Evolutionary conservation across 2,329 filamentous ascomycete species (phyloP).

Genomic region (Leptographium wingfieldii): DNA sequence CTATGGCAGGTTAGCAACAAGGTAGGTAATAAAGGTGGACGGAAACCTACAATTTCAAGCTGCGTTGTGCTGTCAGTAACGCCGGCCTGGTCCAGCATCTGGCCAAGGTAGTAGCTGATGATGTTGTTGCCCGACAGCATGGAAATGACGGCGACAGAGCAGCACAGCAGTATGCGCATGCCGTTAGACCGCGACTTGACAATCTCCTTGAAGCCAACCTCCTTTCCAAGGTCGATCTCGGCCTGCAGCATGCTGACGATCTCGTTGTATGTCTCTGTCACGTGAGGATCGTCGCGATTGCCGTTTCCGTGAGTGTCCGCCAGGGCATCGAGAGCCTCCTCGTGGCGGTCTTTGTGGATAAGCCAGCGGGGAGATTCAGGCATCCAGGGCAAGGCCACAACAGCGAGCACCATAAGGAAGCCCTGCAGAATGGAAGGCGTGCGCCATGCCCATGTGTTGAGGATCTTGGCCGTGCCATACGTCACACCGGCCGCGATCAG

Average conservation of each 20-base stretch:
- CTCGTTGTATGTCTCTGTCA: neutral
- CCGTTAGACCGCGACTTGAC: neutral
- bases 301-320: slow-evolving; percentile 23
- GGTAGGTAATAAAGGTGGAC: neutral
- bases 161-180: slow-evolving; percentile 1
- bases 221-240: neutral
- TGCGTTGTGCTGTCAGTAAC: slow-evolving; percentile 6
- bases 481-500: slow-evolving; percentile 26
- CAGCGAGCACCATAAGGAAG: neutral
- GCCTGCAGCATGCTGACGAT: slow-evolving; percentile 2
- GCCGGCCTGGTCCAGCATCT: slow-evolving; percentile 1
- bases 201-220: neutral
- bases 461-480: slow-evolving; percentile 36
- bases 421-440: neutral
- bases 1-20: neutral
- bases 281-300: slow-evolving; percentile 1
- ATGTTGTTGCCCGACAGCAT: slow-evolving; percentile 7
- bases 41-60: neutral
- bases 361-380: slow-evolving; percentile 10
- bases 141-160: slow-evolving; percentile 1
- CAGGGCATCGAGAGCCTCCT: slow-evolving; percentile 21
- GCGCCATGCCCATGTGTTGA: slow-evolving; percentile 16
- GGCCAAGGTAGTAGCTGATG: slow-evolving; percentile 9
- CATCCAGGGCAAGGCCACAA: neutral
- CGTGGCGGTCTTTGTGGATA: slow-evolving; percentile 8